These are phyloP conservation scores for Oenanthe javanica DNA, from an alignment of 140 eudicot species.

Conservation along the genomic window DNA sequence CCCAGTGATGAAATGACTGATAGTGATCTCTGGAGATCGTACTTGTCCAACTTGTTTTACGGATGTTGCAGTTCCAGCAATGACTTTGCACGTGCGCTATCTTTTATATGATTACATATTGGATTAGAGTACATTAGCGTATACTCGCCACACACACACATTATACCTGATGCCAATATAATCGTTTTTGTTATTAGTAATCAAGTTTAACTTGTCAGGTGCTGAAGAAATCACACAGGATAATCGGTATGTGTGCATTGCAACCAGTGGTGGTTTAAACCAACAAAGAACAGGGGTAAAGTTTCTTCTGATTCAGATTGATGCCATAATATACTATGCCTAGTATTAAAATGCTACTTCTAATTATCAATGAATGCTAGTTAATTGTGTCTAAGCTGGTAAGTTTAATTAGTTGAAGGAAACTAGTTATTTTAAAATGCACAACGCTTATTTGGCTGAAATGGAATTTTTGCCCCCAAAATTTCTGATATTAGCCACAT, in stretches of 20 bases:
- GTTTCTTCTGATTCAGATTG: not conserved
- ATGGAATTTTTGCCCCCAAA: too few relatives aligned
- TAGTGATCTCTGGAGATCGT: constrained; percentile 12
- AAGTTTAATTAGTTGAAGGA: too few relatives aligned
- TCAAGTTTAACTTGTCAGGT: constrained; percentile 24
- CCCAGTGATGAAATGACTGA: not conserved
- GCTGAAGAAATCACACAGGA: constrained; percentile 50
- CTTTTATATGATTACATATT: not conserved
- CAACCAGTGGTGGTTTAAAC: constrained; percentile 90
- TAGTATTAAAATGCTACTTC: too few relatives aligned
- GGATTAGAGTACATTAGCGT: not conserved
- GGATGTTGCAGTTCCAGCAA: constrained; percentile 17
- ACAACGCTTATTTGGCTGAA: too few relatives aligned
- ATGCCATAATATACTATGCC: not conserved
- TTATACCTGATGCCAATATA: not conserved
- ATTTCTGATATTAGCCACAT: too few relatives aligned
- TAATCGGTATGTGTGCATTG: constrained; percentile 67
- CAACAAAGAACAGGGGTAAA: constrained; percentile 96
- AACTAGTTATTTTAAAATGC: too few relatives aligned
- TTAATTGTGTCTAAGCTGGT: too few relatives aligned
- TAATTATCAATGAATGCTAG: too few relatives aligned
- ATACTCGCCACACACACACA: not conserved
- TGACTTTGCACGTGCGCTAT: constrained; percentile 9
- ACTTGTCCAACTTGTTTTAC: not conserved
- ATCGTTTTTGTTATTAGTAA: not conserved